Evolutionary conservation across 2,329 filamentous ascomycete species (phyloP), one percentile per base, ranked within the genome.

Genomic region (Mycosphaerella sp.): DNA sequence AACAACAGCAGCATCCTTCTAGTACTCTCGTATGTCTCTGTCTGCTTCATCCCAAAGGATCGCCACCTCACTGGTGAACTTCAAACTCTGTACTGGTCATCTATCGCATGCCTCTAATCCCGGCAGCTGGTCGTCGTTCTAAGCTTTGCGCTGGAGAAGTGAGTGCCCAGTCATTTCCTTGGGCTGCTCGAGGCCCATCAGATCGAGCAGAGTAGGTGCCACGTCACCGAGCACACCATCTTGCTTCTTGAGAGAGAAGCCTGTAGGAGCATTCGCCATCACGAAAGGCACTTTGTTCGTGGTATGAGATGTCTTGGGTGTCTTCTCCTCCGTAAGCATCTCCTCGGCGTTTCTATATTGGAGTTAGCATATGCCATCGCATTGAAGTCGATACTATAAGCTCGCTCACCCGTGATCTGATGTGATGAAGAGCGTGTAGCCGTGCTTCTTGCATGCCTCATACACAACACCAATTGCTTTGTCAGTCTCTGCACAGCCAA

Each of bases 251-350:
- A 98, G 77, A 66, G 83, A 89, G 85, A 87, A 96, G 64, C 88
- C 87, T 69, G 87, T 81, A 40, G 93, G 93, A 7, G 91, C 91
- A 71, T 97, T 98, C 70, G 91, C 89, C 91, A 98, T 95, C 74
- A 97, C 83, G 70, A 98, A 92, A 8, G 93, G 93, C 50, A 98
- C 93, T 73, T 93, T 93, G 81, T 98, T 98, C 63, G 87, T 91
- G 44, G 93, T 98, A 79, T 98, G 93, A 48, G 88, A 92, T 7
- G 93, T 98, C 83, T 98, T 98, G 66, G 93, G 93, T 70, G 89
- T 95, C 71, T 91, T 90, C 71, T 96, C 88, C 64, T 88, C 78
- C 70, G 90, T 97, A 74, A 97, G 86, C 93, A 98, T 98, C 78
- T 98, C 93, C 78, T 98, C 93, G 54, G 93, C 93, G 69, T 98